Evolutionary conservation across 495 filamentous ascomycete genomes (phyloP).

Genomic region (Choiromyces venosus): DNA sequence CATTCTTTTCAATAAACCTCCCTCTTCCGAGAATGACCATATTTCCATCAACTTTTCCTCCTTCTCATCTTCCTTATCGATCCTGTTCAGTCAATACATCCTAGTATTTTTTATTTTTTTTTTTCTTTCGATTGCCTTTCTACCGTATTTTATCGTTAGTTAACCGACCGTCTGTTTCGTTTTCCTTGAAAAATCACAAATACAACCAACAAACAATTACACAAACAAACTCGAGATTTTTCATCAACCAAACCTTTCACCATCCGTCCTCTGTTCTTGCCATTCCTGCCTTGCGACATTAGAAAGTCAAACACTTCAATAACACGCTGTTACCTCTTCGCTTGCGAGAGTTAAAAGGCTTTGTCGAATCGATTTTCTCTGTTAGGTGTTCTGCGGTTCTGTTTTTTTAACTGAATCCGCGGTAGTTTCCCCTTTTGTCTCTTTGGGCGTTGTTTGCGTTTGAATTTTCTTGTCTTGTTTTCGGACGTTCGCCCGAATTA

Average conservation of each 20-base stretch:
- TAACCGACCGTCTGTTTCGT: slow-evolving; percentile 21
- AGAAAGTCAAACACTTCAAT: neutral
- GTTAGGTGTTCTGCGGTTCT: slow-evolving; percentile 12
- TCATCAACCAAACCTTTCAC: neutral
- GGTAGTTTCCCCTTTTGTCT: slow-evolving; percentile 24
- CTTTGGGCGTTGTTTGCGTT: slow-evolving; percentile 15
- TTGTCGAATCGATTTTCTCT: slow-evolving; percentile 1
- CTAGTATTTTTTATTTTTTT: slow-evolving; percentile 12
- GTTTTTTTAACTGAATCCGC: slow-evolving; percentile 15
- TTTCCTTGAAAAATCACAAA: neutral
- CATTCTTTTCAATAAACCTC: slow-evolving; percentile 24
- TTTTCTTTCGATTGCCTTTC: neutral
- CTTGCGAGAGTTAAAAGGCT: neutral
- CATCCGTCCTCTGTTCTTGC: neutral
- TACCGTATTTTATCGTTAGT: neutral
- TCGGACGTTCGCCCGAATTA: slow-evolving; percentile 27
- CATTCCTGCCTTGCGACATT: neutral
- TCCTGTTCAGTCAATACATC: slow-evolving; percentile 34
- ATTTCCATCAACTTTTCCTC: slow-evolving; percentile 31
- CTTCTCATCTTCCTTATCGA: slow-evolving; percentile 1
- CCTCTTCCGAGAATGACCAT: slow-evolving; percentile 37
- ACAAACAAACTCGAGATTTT: neutral
- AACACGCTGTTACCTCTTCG: neutral
- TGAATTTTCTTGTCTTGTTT: slow-evolving; percentile 10
- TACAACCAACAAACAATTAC: neutral